Evolutionary conservation across 1,284 basidiomycete genomes (phyloP).

Genomic region (Bjerkandera adusta): DNA sequence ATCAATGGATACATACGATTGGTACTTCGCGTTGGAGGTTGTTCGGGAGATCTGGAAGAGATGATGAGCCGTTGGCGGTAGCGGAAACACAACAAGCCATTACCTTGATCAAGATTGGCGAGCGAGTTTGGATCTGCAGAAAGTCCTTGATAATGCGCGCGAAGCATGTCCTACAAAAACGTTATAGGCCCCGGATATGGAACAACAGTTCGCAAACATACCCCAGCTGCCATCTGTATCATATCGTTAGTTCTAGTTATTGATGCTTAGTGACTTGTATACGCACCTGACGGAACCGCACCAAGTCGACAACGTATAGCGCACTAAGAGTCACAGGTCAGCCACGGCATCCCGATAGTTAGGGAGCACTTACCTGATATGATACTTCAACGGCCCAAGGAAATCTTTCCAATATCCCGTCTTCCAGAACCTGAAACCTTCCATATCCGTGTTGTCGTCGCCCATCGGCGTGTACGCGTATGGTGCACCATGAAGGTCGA

Average conservation of each 20-base stretch:
- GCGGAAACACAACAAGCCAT: background rate
- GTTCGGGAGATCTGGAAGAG: slow-evolving; percentile 79
- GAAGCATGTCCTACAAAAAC: slow-evolving; percentile 74
- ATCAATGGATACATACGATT: slow-evolving; percentile 59
- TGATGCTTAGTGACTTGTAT: background rate
- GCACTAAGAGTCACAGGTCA: slow-evolving; percentile 52
- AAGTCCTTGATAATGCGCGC: slow-evolving; percentile 89
- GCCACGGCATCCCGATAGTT: background rate
- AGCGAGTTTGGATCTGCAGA: slow-evolving; percentile 93
- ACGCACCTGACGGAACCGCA: slow-evolving; percentile 83
- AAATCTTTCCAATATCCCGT: slow-evolving; percentile 92
- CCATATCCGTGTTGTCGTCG: slow-evolving; percentile 92
- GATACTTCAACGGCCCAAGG: slow-evolving; percentile 79
- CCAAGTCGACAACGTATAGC: slow-evolving; percentile 95
- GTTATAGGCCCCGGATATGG: too few species aligned
- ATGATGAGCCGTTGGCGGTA: slow-evolving; percentile 1
- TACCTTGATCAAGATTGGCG: slow-evolving; percentile 93
- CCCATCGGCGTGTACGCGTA: slow-evolving; percentile 99
- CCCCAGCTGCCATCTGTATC: slow-evolving; percentile 73
- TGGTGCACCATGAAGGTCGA: slow-evolving; percentile 88
- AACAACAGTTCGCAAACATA: slow-evolving; percentile 34
- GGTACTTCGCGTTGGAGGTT: slow-evolving; percentile 87
- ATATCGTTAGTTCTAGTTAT: slow-evolving; percentile 13
- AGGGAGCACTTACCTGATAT: slow-evolving; percentile 71
- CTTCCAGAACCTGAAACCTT: slow-evolving; percentile 99